Conservation (phyloP, 73 alveolate genomes). For the Paramecium octaurelia region DNA sequence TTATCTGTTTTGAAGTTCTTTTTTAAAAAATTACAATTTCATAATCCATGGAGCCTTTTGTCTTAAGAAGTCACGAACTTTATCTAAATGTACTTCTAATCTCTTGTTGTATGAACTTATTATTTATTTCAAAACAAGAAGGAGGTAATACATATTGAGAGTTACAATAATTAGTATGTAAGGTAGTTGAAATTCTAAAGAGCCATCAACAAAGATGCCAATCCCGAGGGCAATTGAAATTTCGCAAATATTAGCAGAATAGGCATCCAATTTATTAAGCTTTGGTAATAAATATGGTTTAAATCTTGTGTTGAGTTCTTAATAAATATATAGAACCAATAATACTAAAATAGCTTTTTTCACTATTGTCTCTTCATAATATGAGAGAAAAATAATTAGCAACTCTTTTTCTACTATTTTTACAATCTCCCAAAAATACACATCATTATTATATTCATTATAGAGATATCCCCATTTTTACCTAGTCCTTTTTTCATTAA, state of each 20-base stretch:
- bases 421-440: background rate
- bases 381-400: background rate
- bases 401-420: background rate
- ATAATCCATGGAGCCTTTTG: background rate
- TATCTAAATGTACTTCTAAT: background rate
- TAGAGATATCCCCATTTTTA: background rate
- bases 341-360: slow-evolving; percentile 23
- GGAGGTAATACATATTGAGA: background rate
- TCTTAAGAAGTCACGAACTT: background rate
- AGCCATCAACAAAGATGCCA: background rate
- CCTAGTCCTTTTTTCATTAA: background rate
- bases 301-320: background rate
- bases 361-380: background rate
- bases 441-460: background rate
- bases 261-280: background rate
- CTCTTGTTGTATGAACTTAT: background rate
- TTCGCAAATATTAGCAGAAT: background rate
- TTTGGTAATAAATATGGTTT: background rate
- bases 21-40: background rate
- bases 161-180: background rate
- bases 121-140: background rate
- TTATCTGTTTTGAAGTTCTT: background rate
- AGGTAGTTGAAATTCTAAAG: background rate
- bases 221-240: background rate
- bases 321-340: background rate